A percentile compares a stretch with the other conserved stretches of the same genome.
Conservation (phyloP, 768 basidiomycete species). For the Amanita rimosa region DNA sequence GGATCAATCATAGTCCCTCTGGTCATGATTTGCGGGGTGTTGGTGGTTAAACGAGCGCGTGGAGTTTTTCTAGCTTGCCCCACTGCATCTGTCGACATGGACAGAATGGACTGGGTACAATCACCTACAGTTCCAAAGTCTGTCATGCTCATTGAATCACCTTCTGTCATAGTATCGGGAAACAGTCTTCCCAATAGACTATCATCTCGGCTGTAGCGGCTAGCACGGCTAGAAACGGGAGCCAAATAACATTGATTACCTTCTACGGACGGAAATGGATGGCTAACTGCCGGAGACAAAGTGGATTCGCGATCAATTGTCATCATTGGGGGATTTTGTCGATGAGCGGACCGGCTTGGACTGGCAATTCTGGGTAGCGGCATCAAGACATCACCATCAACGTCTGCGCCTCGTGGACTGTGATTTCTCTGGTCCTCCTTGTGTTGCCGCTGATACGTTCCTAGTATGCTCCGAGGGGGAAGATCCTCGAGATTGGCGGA, state of each 20-base stretch:
- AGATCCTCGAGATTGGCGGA: conserved; percentile 26
- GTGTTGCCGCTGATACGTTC: conserved; percentile 10
- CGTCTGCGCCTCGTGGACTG: neutral
- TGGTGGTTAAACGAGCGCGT: conserved; percentile 5
- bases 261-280: neutral
- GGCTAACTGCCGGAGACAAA: neutral
- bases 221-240: neutral
- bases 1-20: neutral
- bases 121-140: conserved; percentile 12
- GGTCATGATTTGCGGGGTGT: conserved; percentile 5
- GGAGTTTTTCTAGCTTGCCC: conserved; percentile 6
- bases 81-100: conserved; percentile 5
- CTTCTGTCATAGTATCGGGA: conserved; percentile 11
- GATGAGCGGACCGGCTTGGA: neutral
- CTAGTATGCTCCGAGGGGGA: conserved; percentile 19
- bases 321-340: neutral
- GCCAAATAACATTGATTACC: neutral
- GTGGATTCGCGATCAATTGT: neutral
- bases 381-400: conserved; percentile 5
- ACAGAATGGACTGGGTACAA: conserved; percentile 12
- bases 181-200: conserved; percentile 18
- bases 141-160: conserved; percentile 8
- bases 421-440: neutral
- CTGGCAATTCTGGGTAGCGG: conserved; percentile 9
- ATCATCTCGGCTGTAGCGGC: conserved; percentile 9